Evolutionary conservation across 2,329 filamentous ascomycete genomes (phyloP), one percentile per base, ranked within the genome.

Genomic region (Claviceps arundinis): DNA sequence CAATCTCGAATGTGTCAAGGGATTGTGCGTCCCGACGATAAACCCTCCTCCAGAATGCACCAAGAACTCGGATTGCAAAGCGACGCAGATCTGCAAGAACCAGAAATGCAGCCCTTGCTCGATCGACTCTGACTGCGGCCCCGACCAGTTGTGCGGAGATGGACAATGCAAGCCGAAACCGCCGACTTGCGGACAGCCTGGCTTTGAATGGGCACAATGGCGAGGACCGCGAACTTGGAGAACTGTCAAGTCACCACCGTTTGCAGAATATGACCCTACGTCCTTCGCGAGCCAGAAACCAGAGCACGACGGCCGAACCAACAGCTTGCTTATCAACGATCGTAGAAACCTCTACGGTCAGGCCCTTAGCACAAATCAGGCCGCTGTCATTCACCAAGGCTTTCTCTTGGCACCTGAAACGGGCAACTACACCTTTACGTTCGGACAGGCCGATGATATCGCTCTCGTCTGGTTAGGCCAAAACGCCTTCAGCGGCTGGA

Each of bases 161-260:
- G 53, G 51, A 13, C n/a, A 40, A 17, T 55, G 53, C 40, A 52
- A 49, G 40, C 53, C 53, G 34, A 52, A 53, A 19, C 53, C 53
- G 19, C 53, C 53, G 6, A 53, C 51, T 22, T 55, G 53, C 51
- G 53, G 53, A 30, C 51, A 55, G 43, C 51, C 51, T 50, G 53
- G 53, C 41, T 55, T 55, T 37, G 53, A 53, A 46, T 55, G 53
- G 53, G 53, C 53, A 49, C 48, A 55, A 37, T 55, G 53, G 53
- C 43, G 51, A 41, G 53, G 53, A 8, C 53, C 53, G 4, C 37
- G 34, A 17, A 45, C 51, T 6, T 55, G 53, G 53, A 48, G 51
- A 14, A 47, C n/a, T 24, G 53, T 55, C 44, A 55, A 53, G 49
- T 55, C 53, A 17, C 53, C 53, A 24, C 51, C 53, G n/a, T 55